These are phyloP conservation scores for Clonostachys byssicola DNA, from an alignment of 2,329 filamentous ascomycete species.

Conservation along the genomic window DNA sequence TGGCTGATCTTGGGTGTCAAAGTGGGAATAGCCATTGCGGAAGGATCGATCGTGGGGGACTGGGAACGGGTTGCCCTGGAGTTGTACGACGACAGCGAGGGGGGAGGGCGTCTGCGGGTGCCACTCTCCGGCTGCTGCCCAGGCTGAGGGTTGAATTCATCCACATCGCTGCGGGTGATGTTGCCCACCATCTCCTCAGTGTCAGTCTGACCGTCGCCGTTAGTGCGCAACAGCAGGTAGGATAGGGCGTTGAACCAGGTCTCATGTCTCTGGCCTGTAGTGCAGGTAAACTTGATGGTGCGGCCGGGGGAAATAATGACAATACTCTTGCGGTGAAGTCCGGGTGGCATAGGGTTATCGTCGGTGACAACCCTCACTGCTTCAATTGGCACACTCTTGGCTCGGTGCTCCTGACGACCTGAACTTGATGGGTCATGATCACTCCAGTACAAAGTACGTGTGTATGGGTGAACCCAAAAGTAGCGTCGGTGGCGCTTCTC, in stretches of 20 bases:
- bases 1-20: constrained; percentile 41
- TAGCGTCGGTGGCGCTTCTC: constrained; percentile 88
- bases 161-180: constrained; percentile 58
- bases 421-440: constrained; percentile 79
- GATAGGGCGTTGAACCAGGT: constrained; percentile 98
- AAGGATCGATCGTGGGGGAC: constrained; percentile 46
- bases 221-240: constrained; percentile 80
- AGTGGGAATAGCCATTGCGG: constrained; percentile 49
- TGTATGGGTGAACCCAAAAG: constrained; percentile 99
- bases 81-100: constrained; percentile 76
- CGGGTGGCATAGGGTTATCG: constrained; percentile 92
- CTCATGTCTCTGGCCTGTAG: constrained; percentile 90
- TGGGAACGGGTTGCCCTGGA: constrained; percentile 67
- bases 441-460: constrained; percentile 94
- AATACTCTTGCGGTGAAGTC: constrained; percentile 89
- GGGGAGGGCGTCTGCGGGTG: constrained; percentile 48
- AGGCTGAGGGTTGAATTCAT: constrained; percentile 77
- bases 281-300: constrained; percentile 88
- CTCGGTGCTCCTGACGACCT: constrained; percentile 69
- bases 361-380: constrained; percentile 88
- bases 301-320: constrained; percentile 86
- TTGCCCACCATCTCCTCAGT: constrained; percentile 54
- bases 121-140: constrained; percentile 19
- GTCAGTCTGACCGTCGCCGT: constrained; percentile 57
- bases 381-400: constrained; percentile 92